A percentile compares a stretch with the other conserved stretches of the same genome.
phyloP scores from a whole-genome alignment of 345 rosid genomes.

The Acer campestre region DNA sequence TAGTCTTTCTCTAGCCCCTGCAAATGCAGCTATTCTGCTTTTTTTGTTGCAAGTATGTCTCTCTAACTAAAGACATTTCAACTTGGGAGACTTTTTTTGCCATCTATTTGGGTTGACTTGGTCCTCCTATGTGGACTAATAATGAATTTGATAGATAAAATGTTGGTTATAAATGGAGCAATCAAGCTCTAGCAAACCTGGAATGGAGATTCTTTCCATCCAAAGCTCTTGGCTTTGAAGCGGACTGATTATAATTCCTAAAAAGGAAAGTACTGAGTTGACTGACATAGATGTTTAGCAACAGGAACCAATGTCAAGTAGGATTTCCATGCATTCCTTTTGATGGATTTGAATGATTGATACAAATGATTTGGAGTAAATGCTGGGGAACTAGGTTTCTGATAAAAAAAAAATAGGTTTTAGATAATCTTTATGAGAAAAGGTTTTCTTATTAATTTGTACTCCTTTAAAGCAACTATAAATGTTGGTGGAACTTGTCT shows the following conservation, averaged over 20 bases:
- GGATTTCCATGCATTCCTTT: neutral
- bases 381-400: neutral
- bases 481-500: neutral
- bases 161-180: neutral
- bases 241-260: neutral
- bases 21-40: conserved; percentile 70
- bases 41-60: conserved; percentile 57
- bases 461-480: neutral
- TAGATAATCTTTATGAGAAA: neutral
- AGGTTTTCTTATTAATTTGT: neutral
- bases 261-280: neutral
- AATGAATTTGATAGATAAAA: neutral
- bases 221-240: neutral
- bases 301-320: neutral
- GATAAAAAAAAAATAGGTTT: neutral
- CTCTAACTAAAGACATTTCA: conserved; percentile 10
- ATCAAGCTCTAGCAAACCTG: neutral
- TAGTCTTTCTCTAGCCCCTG: conserved; percentile 79
- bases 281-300: conserved; percentile 4
- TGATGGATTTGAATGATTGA: neutral
- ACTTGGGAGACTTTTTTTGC: neutral
- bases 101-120: neutral
- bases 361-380: neutral
- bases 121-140: neutral
- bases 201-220: neutral